Conservation (phyloP, 179 eudicot genomes). For the Camellia oleifera region DNA sequence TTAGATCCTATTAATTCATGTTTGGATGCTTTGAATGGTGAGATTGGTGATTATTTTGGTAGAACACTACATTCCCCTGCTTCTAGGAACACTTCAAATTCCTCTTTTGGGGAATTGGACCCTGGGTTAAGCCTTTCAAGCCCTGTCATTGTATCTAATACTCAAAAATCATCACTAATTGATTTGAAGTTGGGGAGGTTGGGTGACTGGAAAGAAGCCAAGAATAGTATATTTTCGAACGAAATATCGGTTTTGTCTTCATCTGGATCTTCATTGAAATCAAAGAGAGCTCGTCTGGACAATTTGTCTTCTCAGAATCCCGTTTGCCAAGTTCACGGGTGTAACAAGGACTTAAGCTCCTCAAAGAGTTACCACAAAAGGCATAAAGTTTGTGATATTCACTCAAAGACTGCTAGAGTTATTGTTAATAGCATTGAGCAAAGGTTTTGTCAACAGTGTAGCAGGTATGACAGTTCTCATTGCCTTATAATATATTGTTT, state of each 20-base stretch:
- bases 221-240: constrained; percentile 15
- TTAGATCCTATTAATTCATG: constrained; percentile 20
- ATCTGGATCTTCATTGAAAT: not conserved
- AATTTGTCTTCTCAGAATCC: constrained; percentile 41
- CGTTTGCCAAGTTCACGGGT: constrained; percentile 51
- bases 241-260: constrained; percentile 14
- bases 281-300: constrained; percentile 21
- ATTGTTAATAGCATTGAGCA: no score
- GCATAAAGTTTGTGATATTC: no score
- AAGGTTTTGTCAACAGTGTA: no score
- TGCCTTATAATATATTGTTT: no score
- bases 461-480: constrained; percentile 32
- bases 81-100: constrained; percentile 24
- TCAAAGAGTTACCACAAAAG: no score
- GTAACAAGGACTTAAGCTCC: no score
- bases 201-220: constrained; percentile 26
- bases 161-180: constrained; percentile 36
- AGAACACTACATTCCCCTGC: constrained; percentile 6
- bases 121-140: constrained; percentile 36
- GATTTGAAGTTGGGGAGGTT: constrained; percentile 56
- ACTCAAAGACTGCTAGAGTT: no score
- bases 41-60: constrained; percentile 8
- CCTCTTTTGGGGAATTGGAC: constrained; percentile 35
- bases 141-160: constrained; percentile 38
- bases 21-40: constrained; percentile 22